Conservation (phyloP, 352 stramenopile genomes). For the Phytophthora citrophthora region DNA sequence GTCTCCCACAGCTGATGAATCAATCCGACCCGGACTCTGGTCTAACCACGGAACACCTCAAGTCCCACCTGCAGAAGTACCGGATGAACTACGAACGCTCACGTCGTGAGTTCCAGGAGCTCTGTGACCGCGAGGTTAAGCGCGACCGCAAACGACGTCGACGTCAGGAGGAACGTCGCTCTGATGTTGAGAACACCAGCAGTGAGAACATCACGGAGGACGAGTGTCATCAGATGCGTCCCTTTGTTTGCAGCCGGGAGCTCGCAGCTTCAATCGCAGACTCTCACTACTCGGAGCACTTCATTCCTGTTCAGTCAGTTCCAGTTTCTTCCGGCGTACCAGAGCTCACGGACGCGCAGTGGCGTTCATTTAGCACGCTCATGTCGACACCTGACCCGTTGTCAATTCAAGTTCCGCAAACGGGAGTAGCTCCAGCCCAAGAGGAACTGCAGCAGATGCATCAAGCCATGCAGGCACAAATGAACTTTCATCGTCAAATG, state of each 20-base stretch:
- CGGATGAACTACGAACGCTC: slow-evolving; percentile 81
- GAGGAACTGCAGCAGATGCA: slow-evolving; percentile 77
- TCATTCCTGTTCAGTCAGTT: not conserved
- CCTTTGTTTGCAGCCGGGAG: slow-evolving; percentile 1
- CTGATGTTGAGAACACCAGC: not conserved
- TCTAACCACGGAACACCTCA: slow-evolving; percentile 84
- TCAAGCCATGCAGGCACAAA: slow-evolving; percentile 80
- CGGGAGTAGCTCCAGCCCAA: slow-evolving; percentile 2
- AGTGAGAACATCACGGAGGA: not conserved
- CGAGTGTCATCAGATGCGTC: not conserved
- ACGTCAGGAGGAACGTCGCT: slow-evolving; percentile 20
- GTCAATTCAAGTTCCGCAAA: slow-evolving; percentile 16
- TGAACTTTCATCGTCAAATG: slow-evolving; percentile 85
- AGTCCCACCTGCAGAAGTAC: slow-evolving; percentile 89
- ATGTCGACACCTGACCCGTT: slow-evolving; percentile 48
- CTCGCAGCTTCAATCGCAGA: slow-evolving; percentile 14
- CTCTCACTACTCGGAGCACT: slow-evolving; percentile 14
- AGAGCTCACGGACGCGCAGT: slow-evolving; percentile 64
- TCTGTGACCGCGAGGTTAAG: slow-evolving; percentile 69
- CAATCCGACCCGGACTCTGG: slow-evolving; percentile 41
- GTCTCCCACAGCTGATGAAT: slow-evolving; percentile 59
- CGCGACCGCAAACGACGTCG: slow-evolving; percentile 49
- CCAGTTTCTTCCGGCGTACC: slow-evolving; percentile 12
- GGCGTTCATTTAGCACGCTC: slow-evolving; percentile 64
- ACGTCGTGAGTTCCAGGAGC: slow-evolving; percentile 73